These are phyloP conservation scores for Austroboletus novae-zelandiae DNA, from an alignment of 1,284 basidiomycete genomes.

Conservation along the genomic window DNA sequence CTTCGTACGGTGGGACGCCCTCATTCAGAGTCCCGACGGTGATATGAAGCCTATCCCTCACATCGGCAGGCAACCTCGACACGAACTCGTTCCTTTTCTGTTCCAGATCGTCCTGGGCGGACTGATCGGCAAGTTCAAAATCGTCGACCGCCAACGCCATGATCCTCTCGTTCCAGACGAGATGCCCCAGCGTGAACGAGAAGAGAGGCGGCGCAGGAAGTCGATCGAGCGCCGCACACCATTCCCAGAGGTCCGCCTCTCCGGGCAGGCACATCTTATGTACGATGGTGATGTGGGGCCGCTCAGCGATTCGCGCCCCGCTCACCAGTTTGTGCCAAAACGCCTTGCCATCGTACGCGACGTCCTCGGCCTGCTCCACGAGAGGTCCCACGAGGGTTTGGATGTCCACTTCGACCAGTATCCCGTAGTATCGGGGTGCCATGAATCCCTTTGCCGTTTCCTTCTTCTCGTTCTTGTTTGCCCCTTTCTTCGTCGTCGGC, in stretches of 20 bases:
- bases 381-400: slow-evolving; percentile 41
- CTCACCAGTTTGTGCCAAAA: slow-evolving; percentile 54
- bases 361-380: slow-evolving; percentile 30
- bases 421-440: slow-evolving; percentile 65
- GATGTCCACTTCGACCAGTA: slow-evolving; percentile 74
- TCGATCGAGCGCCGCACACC: slow-evolving; percentile 50
- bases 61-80: slow-evolving; percentile 44
- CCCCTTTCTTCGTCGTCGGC: slow-evolving; percentile 38
- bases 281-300: slow-evolving; percentile 87
- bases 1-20: slow-evolving; percentile 69
- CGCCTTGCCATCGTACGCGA: slow-evolving; percentile 28
- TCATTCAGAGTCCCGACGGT: slow-evolving; percentile 77
- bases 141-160: slow-evolving; percentile 76
- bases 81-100: slow-evolving; percentile 50
- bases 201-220: slow-evolving; percentile 52
- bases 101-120: slow-evolving; percentile 20
- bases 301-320: slow-evolving; percentile 49
- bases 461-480: slow-evolving; percentile 35
- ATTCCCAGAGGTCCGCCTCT: slow-evolving; percentile 61
- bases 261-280: slow-evolving; percentile 62
- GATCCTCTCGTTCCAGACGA: slow-evolving; percentile 78
- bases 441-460: slow-evolving; percentile 19
- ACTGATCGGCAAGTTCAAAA: slow-evolving; percentile 37
- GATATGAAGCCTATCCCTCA: slow-evolving; percentile 68
- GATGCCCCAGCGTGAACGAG: slow-evolving; percentile 56